These are phyloP conservation scores for Starmerella cellae DNA, from an alignment of 805 yeast species.

Conservation along the genomic window DNA sequence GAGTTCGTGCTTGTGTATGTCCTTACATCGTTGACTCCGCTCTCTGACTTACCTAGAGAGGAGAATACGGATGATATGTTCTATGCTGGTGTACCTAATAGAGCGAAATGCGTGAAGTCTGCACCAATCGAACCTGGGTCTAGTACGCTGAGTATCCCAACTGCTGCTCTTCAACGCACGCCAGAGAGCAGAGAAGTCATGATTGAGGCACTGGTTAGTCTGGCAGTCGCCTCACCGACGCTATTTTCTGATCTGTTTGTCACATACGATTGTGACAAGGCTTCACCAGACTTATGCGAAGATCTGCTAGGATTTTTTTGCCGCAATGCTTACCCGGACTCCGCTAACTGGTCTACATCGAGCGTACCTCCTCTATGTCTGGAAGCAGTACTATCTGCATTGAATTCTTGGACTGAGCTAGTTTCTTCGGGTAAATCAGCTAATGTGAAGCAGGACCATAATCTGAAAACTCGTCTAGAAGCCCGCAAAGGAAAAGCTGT, in stretches of 20 bases:
- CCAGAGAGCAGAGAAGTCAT: slow-evolving; percentile 54
- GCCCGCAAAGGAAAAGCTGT: slow-evolving; percentile 40
- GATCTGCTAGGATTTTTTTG: slow-evolving; percentile 58
- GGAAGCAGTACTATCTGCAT: slow-evolving; percentile 66
- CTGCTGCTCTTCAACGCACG: slow-evolving; percentile 18
- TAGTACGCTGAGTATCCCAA: slow-evolving; percentile 17
- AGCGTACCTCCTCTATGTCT: slow-evolving; percentile 87
- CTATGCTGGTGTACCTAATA: slow-evolving; percentile 30
- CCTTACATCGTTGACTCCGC: slow-evolving; percentile 28
- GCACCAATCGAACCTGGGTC: slow-evolving; percentile 27
- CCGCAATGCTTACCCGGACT: slow-evolving; percentile 69
- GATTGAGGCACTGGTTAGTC: slow-evolving; percentile 63
- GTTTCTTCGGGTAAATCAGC: neutral
- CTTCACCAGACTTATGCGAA: slow-evolving; percentile 62
- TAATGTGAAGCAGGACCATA: neutral
- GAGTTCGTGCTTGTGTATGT: slow-evolving; percentile 39
- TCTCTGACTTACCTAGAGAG: slow-evolving; percentile 29
- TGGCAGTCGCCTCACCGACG: slow-evolving; percentile 45
- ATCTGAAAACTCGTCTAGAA: neutral
- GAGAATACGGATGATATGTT: slow-evolving; percentile 29
- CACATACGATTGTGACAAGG: slow-evolving; percentile 82
- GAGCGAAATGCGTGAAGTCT: slow-evolving; percentile 43
- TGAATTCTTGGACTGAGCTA: slow-evolving; percentile 29
- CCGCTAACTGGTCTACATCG: slow-evolving; percentile 65
- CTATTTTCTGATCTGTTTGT: slow-evolving; percentile 67